Conservation (phyloP, 2,329 filamentous ascomycete species). For the Curvularia eragrostidis region DNA sequence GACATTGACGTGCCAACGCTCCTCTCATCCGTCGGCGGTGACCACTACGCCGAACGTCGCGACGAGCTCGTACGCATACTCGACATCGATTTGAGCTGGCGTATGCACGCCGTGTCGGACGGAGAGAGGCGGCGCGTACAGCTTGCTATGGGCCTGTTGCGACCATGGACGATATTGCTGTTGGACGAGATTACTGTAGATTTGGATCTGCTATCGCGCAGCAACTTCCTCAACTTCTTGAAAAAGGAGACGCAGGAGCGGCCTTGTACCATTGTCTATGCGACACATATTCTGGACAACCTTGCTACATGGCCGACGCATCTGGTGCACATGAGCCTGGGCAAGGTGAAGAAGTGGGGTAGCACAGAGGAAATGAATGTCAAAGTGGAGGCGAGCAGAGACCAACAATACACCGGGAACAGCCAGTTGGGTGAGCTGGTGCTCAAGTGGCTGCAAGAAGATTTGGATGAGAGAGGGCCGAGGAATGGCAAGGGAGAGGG, state of each 20-base stretch:
- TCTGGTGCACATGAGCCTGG: slow-evolving; percentile 93
- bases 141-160: slow-evolving; percentile 90
- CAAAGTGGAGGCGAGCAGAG: slow-evolving; percentile 51
- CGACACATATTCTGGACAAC: slow-evolving; percentile 96
- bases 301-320: slow-evolving; percentile 94
- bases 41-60: slow-evolving; percentile 78
- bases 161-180: slow-evolving; percentile 89
- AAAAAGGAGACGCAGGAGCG: slow-evolving; percentile 83
- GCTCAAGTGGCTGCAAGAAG: slow-evolving; percentile 82
- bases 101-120: slow-evolving; percentile 94
- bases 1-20: slow-evolving; percentile 92
- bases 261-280: slow-evolving; percentile 92
- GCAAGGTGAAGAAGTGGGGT: slow-evolving; percentile 86
- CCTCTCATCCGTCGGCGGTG: slow-evolving; percentile 82
- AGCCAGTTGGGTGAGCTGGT: slow-evolving; percentile 87
- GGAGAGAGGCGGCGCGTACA: slow-evolving; percentile 92
- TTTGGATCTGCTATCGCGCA: slow-evolving; percentile 83
- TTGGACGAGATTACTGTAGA: slow-evolving; percentile 98
- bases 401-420: slow-evolving; percentile 66
- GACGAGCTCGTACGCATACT: slow-evolving; percentile 88
- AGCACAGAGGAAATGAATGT: slow-evolving; percentile 67
- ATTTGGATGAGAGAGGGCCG: slow-evolving; percentile 79
- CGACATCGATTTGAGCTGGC: slow-evolving; percentile 90
- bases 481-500: slow-evolving; percentile 70
- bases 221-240: slow-evolving; percentile 84